A percentile compares a stretch with the other conserved stretches of the same genome.
phyloP scores from a whole-genome alignment of 139 green algal genomes.

The Chlamydomonas sp. region DNA sequence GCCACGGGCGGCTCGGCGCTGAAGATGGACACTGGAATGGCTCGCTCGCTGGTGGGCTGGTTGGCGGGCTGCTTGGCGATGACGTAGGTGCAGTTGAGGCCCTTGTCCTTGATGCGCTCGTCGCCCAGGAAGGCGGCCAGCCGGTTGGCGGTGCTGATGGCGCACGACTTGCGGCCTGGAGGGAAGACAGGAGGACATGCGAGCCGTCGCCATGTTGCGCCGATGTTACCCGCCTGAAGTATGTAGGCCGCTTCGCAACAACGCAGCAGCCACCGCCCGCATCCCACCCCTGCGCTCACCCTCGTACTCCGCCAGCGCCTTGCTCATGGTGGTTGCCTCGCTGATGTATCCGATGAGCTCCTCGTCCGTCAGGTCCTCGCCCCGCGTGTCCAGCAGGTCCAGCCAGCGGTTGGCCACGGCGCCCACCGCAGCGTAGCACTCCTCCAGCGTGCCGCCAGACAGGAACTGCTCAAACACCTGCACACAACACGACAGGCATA shows the following conservation, averaged over 20 bases:
- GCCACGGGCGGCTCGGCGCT: slow-evolving; percentile 85
- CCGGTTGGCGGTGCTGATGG: slow-evolving; percentile 90
- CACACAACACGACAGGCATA: neutral
- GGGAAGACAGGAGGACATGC: neutral
- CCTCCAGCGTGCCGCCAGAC: slow-evolving; percentile 79
- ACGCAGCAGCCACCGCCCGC: neutral
- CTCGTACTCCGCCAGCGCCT: slow-evolving; percentile 94
- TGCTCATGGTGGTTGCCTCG: slow-evolving; percentile 95
- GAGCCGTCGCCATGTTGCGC: neutral
- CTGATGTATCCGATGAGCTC: slow-evolving; percentile 95
- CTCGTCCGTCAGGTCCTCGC: slow-evolving; percentile 84
- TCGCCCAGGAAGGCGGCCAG: slow-evolving; percentile 93
- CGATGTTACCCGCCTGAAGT: neutral
- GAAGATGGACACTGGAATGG: slow-evolving; percentile 96
- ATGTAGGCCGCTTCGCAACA: neutral
- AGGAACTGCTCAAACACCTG: slow-evolving; percentile 98
- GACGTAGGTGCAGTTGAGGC: slow-evolving; percentile 71
- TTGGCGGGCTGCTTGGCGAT: slow-evolving; percentile 39
- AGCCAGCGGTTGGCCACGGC: slow-evolving; percentile 96
- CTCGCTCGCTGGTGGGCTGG: slow-evolving; percentile 84
- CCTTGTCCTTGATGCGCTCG: slow-evolving; percentile 96
- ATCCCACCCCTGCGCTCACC: slow-evolving; percentile 50
- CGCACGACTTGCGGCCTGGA: slow-evolving; percentile 88
- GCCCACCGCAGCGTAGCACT: slow-evolving; percentile 93
- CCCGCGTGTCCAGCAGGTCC: slow-evolving; percentile 95